Base-by-base conservation (phyloP, 306 rosid species). In the Benincasa hispida region DNA sequence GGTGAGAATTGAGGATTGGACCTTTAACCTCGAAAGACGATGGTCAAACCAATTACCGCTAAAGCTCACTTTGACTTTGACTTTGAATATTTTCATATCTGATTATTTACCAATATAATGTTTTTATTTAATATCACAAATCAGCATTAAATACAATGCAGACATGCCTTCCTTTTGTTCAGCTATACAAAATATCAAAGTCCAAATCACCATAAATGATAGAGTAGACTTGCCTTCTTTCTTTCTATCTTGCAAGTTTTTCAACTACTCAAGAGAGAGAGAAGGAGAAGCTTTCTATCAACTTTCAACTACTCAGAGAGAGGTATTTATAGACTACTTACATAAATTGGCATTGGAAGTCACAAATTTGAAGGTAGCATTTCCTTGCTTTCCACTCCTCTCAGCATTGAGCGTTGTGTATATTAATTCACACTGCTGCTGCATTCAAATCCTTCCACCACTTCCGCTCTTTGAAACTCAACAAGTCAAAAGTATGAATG, bases 311-410 rank as follows among this genome's bases (percentile, higher is more conserved):
- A 72, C 76, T 70, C 58, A 68, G 74, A 68, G 67, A 15, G 11
- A 45, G 28, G 37, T 5, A 45, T 27, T 47, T 27, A 72, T 27
- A 72, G 41, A 41, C 6, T 6, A 69, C 75, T 69, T 25, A 14
- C 75, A 66, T 42, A 69, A 69, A 69, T 69, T 42, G 11, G 76
- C 76, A 72, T 72, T 72, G 76, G 41, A 25, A 72, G 37, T 72
- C 58, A 27, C 57, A 48, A 72, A 27, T 27, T 47, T 25, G 59
- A 72, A 48, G 42, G 15, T 8, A 22, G 57, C 37, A 12, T 24
- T 11, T 63, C 74, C 74, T 35, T 24, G 75, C 56, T 24, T 69
- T 37, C 56, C 75, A 69, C 32, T 25, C 74, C 10, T 41, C n/a
- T 5, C 10, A 66, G 53, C 51, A 42, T 68, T 12, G 53, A 24